A percentile compares a stretch with the other conserved stretches of the same genome.
Evolutionary conservation across 1,284 basidiomycete genomes (phyloP).

Genomic region (Ganoderma sinense): DNA sequence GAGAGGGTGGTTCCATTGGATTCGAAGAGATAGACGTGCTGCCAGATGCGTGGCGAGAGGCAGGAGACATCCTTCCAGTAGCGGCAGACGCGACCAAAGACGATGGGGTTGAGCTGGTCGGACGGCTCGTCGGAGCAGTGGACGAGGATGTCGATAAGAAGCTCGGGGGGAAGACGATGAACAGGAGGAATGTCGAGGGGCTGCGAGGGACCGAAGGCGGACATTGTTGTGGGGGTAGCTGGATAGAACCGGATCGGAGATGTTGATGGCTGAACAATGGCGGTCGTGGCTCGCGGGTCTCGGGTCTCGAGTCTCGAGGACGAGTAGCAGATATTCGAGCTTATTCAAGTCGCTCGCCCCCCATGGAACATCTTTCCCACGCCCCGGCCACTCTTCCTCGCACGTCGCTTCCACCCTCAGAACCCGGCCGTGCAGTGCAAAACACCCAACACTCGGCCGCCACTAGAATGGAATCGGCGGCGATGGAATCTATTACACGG

Average conservation of each 20-base stretch:
- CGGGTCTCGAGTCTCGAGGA: too few species aligned
- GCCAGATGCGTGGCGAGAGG: conserved; percentile 66
- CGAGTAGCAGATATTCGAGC: not conserved
- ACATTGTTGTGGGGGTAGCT: conserved; percentile 20
- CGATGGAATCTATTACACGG: conserved; percentile 9
- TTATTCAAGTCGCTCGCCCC: not conserved
- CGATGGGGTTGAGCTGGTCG: conserved; percentile 53
- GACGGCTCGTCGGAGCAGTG: conserved; percentile 45
- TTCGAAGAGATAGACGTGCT: conserved; percentile 58
- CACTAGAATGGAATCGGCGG: not conserved
- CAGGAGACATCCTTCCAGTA: conserved; percentile 51
- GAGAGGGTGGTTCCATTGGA: conserved; percentile 45
- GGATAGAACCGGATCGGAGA: conserved; percentile 24
- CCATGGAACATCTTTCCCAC: conserved; percentile 7
- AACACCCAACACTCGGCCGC: not conserved
- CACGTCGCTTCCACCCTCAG: not conserved
- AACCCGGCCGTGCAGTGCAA: not conserved
- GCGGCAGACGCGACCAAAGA: conserved; percentile 58
- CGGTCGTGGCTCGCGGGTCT: not conserved
- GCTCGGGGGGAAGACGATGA: conserved; percentile 59
- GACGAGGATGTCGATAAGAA: conserved; percentile 69
- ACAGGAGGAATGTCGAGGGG: conserved; percentile 28
- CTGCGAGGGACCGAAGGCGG: conserved; percentile 8
- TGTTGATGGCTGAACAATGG: conserved; percentile 4
- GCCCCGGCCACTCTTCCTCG: not conserved